A percentile compares a stretch with the other conserved stretches of the same genome.
Evolutionary conservation across 139 green algal species (phyloP).

Genomic region (Auxenochlorella pyrenoidosa): DNA sequence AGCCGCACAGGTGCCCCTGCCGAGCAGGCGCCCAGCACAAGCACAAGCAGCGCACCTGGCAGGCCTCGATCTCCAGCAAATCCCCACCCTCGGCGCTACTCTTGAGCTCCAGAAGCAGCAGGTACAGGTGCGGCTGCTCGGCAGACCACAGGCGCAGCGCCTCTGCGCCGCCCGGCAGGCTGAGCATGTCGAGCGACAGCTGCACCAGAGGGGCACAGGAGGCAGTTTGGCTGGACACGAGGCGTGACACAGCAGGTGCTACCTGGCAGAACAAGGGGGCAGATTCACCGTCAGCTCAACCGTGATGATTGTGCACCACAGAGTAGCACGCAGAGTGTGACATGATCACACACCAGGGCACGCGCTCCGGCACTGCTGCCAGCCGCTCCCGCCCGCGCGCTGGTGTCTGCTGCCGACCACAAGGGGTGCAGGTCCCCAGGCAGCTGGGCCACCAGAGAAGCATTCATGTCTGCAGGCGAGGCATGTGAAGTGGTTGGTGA

Average conservation of each 20-base stretch:
- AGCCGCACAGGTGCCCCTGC: too few species aligned
- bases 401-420: neutral
- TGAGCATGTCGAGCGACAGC: constrained; percentile 10
- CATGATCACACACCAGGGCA: neutral
- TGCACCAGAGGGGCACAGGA: neutral
- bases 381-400: neutral
- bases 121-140: constrained; percentile 87
- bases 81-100: neutral
- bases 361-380: neutral
- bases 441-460: constrained; percentile 9
- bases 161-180: constrained; percentile 4
- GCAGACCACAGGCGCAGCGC: constrained; percentile 78
- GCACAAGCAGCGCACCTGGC: constrained; percentile 59
- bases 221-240: too few species aligned
- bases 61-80: constrained; percentile 82
- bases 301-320: neutral
- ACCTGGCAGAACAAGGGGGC: too few species aligned
- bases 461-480: neutral
- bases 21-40: too few species aligned
- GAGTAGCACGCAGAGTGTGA: neutral
- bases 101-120: constrained; percentile 77
- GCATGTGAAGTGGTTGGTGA: too few species aligned
- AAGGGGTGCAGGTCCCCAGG: neutral
- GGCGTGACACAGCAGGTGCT: too few species aligned
- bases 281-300: neutral